These are phyloP conservation scores for Sideroxylon spinosum DNA, from an alignment of 179 eudicot genomes.

Conservation along the genomic window DNA sequence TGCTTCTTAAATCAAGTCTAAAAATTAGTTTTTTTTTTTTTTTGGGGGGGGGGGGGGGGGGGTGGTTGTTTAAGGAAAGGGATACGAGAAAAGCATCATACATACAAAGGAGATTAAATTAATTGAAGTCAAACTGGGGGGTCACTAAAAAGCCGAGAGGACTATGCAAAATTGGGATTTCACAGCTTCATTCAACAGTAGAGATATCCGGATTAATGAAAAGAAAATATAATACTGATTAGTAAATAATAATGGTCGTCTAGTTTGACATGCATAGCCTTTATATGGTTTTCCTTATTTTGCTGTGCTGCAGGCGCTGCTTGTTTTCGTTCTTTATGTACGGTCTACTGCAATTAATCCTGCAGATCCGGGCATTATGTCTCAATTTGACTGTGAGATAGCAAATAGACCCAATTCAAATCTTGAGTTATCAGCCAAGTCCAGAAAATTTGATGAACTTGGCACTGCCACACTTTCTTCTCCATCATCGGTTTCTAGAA, in stretches of 20 bases:
- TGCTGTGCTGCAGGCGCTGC: conserved; percentile 52
- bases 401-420: conserved; percentile 25
- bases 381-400: conserved; percentile 43
- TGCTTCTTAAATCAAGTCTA: too few species aligned
- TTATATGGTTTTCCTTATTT: conserved; percentile 4
- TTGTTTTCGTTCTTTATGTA: conserved; percentile 84
- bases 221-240: neutral
- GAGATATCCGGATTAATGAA: neutral
- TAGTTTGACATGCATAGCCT: neutral
- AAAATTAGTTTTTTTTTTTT: neutral
- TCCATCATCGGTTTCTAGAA: conserved; percentile 62
- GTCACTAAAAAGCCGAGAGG: neutral
- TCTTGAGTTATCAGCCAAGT: conserved; percentile 35
- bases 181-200: conserved; percentile 1
- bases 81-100: neutral
- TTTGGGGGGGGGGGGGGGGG: neutral
- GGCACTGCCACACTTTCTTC: conserved; percentile 57
- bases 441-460: conserved; percentile 44
- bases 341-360: conserved; percentile 92
- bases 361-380: conserved; percentile 94
- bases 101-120: neutral
- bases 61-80: too few species aligned
- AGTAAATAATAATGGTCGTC: too few species aligned
- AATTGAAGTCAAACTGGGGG: neutral
- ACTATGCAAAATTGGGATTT: neutral